Evolutionary conservation across 1,139 yeast genomes (phyloP), one percentile per base, ranked within the genome.

Genomic region (Saccharomyces hybrid): DNA sequence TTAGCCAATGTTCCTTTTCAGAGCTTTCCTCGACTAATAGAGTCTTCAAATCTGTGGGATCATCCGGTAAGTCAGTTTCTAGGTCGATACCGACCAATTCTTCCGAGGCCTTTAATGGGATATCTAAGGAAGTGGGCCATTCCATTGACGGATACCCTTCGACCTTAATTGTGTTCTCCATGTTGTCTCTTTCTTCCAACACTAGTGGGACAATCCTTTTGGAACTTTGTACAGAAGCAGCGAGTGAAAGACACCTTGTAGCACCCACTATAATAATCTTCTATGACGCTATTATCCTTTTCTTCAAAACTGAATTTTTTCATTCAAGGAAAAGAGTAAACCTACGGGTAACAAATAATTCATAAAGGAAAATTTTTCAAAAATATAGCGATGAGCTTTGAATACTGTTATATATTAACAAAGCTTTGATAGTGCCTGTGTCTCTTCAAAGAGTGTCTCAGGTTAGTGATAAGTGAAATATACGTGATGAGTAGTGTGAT

Each of bases 11-110:
- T 66, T 84, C 83, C 52, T 80, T 77, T 32, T 82, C 83, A 58
- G 95, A 85, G 56, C 79, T 80, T 71, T 90, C 97, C 59, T 87
- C 88, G 58, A 86, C 85, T 61, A 93, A 75, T 60, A 93, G 79
- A 44, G 81, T 80, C 61, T 87, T 84, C 62, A 93, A 77, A 66
- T 93, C 98, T 53, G 82, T 78, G 5, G 96, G 87, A 68, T 90
- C 96, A 25, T 88, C 96, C 1, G 97, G 96, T 57, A 91, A 75
- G 67, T 91, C 98, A 49, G 80, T 81, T 48, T 76, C 74, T 56
- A 78, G 78, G 70, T 82, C 87, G 60, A 87, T 81, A 55, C 83
- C 78, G 57, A 86, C 93, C 60, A 86, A 81, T 69, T 86, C 89
- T 52, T 85, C 88, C 32, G 76, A 74, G 59, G 79, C 83, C 61